Base-by-base conservation (phyloP, 257 asterid species). In the Penstemon barbatus region DNA sequence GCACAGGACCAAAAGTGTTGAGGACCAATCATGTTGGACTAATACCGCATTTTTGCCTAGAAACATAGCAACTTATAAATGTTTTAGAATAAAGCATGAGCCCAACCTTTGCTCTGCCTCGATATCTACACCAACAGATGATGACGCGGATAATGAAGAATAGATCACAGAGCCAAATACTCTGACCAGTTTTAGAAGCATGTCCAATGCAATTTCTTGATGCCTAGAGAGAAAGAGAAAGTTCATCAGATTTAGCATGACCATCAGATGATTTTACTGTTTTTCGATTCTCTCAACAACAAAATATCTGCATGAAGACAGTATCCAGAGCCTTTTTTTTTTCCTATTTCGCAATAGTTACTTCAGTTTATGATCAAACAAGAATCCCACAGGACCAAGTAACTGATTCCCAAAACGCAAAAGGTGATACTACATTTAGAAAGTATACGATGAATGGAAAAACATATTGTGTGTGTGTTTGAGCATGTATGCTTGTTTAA, bases 51-150 rank as follows among this genome's bases (percentile, higher is more conserved):
- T 6, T 39, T 5, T 6, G 5, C 38, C 5, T n/a, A 40, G 49
- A 36, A 62, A 70, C 33, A 64, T 8, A 53, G 45, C 36, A 57
- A 51, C 54, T 15, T 43, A 43, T 9, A 51, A 54, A 37, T 41
- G 18, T 8, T 39, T 37, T 41, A 40, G 18, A 70, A 56, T 62
- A 65, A 50, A 65, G 41, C 74, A 82, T 46, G 13, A 49, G 42
- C 46, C 75, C 5, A 59, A 90, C 99, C 99, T 91, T 79, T 84
- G 90, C 77, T 94, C 99, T 33, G 99, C 97, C 85, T 91, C 99
- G 63, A 94, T 84, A 85, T 94, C 96, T 66, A 94, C 97, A 55
- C 97, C 99, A 66, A 94, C 97, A 53, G 97, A 81, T 70, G 96
- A 71, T 75, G 89, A 76, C 6, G 96, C 92, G n/a, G 99, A 86